Conservation (phyloP, 2,329 filamentous ascomycete genomes). For the Epichloe gansuensis region DNA sequence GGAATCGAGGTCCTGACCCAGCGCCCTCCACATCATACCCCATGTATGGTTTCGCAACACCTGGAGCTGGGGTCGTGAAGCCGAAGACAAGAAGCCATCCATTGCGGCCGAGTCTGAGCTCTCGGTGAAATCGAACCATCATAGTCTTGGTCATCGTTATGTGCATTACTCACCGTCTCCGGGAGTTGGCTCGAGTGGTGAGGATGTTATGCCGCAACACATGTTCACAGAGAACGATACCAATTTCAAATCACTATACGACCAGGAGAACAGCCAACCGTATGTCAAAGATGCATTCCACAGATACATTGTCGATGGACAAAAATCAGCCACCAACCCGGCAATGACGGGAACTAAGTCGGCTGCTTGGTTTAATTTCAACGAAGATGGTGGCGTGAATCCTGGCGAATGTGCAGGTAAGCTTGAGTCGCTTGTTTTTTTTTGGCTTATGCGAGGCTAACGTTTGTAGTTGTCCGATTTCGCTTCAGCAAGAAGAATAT, state of each 20-base stretch:
- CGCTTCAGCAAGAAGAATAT: slow-evolving; percentile 66
- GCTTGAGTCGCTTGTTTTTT: background rate
- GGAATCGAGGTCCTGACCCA: slow-evolving; percentile 84
- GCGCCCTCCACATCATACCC: slow-evolving; percentile 89
- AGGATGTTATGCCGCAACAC: slow-evolving; percentile 74
- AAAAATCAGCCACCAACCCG: slow-evolving; percentile 75
- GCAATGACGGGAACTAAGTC: slow-evolving; percentile 72
- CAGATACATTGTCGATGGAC: slow-evolving; percentile 67
- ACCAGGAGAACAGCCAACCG: slow-evolving; percentile 62
- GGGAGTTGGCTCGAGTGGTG: slow-evolving; percentile 62
- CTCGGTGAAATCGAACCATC: slow-evolving; percentile 64
- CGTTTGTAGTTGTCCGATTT: slow-evolving; percentile 65
- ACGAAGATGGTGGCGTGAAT: slow-evolving; percentile 73
- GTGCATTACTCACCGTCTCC: slow-evolving; percentile 82
- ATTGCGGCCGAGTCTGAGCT: slow-evolving; percentile 55
- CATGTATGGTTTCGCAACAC: slow-evolving; percentile 97
- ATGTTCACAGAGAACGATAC: slow-evolving; percentile 95
- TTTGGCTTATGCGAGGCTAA: background rate
- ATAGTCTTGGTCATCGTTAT: slow-evolving; percentile 70
- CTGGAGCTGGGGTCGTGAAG: slow-evolving; percentile 85
- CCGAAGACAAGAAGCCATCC: slow-evolving; percentile 64
- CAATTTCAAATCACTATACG: slow-evolving; percentile 69
- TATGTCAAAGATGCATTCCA: slow-evolving; percentile 97
- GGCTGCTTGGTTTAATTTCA: slow-evolving; percentile 85
- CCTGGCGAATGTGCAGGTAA: slow-evolving; percentile 85